Evolutionary conservation across 2,329 filamentous ascomycete species (phyloP), one percentile per base, ranked within the genome.

Genomic region (Aspergillus niger): DNA sequence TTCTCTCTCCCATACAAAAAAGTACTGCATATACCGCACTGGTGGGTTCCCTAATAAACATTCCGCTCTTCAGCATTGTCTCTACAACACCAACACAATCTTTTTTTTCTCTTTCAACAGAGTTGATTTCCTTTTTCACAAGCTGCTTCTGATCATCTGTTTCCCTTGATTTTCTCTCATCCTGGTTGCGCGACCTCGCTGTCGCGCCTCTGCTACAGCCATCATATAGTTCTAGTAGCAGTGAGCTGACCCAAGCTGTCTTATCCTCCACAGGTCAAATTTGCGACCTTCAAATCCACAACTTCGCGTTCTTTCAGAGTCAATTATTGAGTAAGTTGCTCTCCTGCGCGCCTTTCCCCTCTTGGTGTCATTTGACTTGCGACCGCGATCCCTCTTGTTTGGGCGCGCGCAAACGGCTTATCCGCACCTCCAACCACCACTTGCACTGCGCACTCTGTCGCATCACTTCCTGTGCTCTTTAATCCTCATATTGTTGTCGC

Each of bases 1-100:
- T 67, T 60, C 59, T 65, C 64, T 67, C 68, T 67, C 69, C 72
- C 74, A 75, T 74, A 76, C 72, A 74, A 76, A 74, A 72, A 70
- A 69, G 72, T 76, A 75, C 72, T 72, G 66, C 70, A 72, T 72
- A 72, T 69, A 64, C 70, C 70, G 68, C 66, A 66, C 69, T 67
- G 71, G 74, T 76, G 68, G 73, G 72, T 70, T 70, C 68, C 70
- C 72, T 66, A 67, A 69, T 72, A 67, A 70, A 71, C 65, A 70
- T 62, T 65, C 62, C 50, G 57, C 59, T 63, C 63, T 63, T 62
- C 52, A 62, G 59, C 60, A 63, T 64, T 64, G 59, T 55, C 57
- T 65, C 60, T 65, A 67, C 69, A 70, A 68, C 67, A 73, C 70
- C 67, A 70, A 64, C 66, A 61, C 64, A 57, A 62, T 61, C 60